Conservation (phyloP, 805 yeast genomes). For the Clavispora carvajalis region DNA sequence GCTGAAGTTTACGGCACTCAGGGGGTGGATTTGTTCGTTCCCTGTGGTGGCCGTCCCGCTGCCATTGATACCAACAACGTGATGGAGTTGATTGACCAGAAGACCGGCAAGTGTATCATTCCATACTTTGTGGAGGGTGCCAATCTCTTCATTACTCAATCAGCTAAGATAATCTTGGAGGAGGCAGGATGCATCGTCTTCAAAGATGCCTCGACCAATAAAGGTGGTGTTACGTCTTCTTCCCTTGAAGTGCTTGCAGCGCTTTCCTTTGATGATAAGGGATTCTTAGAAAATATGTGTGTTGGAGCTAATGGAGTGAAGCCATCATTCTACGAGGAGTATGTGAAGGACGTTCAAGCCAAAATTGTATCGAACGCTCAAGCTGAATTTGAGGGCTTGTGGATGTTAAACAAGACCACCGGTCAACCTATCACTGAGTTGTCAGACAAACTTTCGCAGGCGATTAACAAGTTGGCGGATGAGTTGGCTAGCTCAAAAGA, state of each 20-base stretch:
- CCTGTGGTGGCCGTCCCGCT: conserved; percentile 98
- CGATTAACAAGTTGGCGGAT: conserved; percentile 81
- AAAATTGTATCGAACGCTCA: conserved; percentile 74
- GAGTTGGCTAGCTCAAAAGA: conserved; percentile 77
- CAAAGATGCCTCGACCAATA: conserved; percentile 95
- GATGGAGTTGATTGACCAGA: conserved; percentile 59
- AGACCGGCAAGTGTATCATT: conserved; percentile 69
- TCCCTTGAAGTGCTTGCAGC: conserved; percentile 95
- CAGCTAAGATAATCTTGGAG: conserved; percentile 84
- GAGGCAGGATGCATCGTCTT: conserved; percentile 80
- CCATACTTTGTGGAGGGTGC: conserved; percentile 98
- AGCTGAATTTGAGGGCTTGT: conserved; percentile 78
- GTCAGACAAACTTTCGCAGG: conserved; percentile 77
- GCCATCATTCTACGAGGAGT: conserved; percentile 75
- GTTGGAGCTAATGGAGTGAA: conserved; percentile 46
- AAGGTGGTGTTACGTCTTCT: conserved; percentile 98
- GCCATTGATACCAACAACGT: conserved; percentile 89
- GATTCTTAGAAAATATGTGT: conserved; percentile 77
- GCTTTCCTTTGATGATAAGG: conserved; percentile 79
- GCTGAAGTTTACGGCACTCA: conserved; percentile 55
- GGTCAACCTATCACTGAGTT: conserved; percentile 61
- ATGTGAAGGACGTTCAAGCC: conserved; percentile 78
- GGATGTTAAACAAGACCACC: conserved; percentile 66
- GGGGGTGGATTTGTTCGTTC: conserved; percentile 80
- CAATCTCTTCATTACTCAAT: conserved; percentile 88